These are phyloP conservation scores for Pterocarpus santalinus DNA, from an alignment of 306 rosid species.

Conservation along the genomic window DNA sequence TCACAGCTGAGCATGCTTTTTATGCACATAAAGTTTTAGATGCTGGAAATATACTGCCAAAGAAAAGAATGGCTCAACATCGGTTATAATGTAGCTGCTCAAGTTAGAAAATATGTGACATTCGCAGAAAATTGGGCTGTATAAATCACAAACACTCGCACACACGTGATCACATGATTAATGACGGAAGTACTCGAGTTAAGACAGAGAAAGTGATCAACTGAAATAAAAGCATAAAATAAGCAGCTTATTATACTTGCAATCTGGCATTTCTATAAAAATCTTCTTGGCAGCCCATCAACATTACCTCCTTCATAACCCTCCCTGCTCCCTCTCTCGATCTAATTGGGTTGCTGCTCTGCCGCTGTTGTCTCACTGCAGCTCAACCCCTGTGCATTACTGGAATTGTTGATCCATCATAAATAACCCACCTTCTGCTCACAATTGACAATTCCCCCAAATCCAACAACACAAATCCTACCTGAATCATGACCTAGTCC, in stretches of 20 bases:
- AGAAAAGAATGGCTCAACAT: slow-evolving; percentile 24
- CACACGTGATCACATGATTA: not conserved
- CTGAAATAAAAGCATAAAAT: not conserved
- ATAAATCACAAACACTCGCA: not conserved
- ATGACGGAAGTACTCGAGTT: not conserved
- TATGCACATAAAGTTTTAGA: slow-evolving; percentile 14
- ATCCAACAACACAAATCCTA: not conserved
- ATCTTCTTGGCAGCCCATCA: slow-evolving; percentile 25
- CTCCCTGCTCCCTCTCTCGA: not conserved
- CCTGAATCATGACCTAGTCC: not conserved
- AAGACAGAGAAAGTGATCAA: slow-evolving; percentile 3
- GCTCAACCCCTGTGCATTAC: slow-evolving; percentile 1
- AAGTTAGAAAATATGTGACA: not conserved
- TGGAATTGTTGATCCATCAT: slow-evolving; percentile 7
- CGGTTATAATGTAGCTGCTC: not conserved
- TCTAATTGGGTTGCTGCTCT: not conserved
- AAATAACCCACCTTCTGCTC: not conserved
- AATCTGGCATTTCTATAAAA: not conserved
- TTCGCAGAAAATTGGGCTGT: not conserved
- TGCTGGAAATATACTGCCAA: slow-evolving; percentile 37
- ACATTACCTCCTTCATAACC: slow-evolving; percentile 18
- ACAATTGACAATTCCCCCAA: not conserved
- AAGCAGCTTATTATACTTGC: slow-evolving; percentile 2
- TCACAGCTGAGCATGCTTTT: not conserved
- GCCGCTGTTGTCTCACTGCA: not conserved